Evolutionary conservation across 495 filamentous ascomycete genomes (phyloP).

Genomic region (Penicillium psychrofluorescens): DNA sequence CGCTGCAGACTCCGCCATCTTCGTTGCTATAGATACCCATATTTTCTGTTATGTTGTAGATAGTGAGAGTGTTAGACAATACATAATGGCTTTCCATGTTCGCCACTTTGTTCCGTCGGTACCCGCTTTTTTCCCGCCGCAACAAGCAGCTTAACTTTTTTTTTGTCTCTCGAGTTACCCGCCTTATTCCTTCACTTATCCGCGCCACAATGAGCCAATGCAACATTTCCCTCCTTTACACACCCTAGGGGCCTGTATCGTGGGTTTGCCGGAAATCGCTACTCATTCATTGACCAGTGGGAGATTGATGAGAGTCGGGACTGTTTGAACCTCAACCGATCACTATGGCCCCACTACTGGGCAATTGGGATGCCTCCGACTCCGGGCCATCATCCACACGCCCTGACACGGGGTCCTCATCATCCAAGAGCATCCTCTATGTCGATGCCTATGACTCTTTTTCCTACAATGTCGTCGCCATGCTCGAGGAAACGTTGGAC

Average conservation of each 20-base stretch:
- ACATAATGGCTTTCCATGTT: neutral
- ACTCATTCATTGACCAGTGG: neutral
- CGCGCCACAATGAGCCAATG: too few relatives aligned
- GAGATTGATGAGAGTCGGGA: too few relatives aligned
- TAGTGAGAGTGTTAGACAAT: too few relatives aligned
- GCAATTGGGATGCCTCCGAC: slow-evolving; percentile 15
- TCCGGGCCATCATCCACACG: neutral
- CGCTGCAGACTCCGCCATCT: slow-evolving; percentile 1
- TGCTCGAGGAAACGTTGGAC: slow-evolving; percentile 57
- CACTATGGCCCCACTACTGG: slow-evolving; percentile 31
- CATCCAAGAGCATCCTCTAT: slow-evolving; percentile 58
- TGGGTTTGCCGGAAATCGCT: neutral
- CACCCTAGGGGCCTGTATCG: too few relatives aligned
- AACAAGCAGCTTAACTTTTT: slow-evolving; percentile 15
- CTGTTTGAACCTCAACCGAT: neutral
- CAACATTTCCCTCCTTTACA: too few relatives aligned
- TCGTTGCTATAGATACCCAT: slow-evolving; percentile 6
- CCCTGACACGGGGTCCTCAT: neutral
- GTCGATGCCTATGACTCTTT: slow-evolving; percentile 95
- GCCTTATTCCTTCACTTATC: too few relatives aligned
- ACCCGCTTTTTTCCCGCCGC: slow-evolving; percentile 21
- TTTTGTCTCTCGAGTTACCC: slow-evolving; percentile 2
- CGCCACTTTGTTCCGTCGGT: slow-evolving; percentile 16
- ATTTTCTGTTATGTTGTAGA: neutral
- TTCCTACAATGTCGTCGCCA: slow-evolving; percentile 82